Base-by-base conservation (phyloP, 768 basidiomycete genomes). In the Neoboletus magnificus region DNA sequence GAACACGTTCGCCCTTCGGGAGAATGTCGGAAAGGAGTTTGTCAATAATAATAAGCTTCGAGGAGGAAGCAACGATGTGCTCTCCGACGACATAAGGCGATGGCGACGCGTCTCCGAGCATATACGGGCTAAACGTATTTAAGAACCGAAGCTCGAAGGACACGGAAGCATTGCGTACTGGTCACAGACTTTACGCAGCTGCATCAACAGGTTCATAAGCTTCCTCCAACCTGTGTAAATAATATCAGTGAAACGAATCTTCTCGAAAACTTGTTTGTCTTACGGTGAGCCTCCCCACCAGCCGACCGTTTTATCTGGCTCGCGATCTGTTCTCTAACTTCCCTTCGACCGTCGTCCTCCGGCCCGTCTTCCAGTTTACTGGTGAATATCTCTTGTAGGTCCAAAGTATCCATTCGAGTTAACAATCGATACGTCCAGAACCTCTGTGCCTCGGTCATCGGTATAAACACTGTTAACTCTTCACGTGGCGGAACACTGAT, bases 161-260 rank as follows among this genome's bases (percentile, higher is more conserved):
- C 27, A 20, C 39, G 5, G 20, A 50, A 33, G 23, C 11, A 51
- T 12, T 4, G 64, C 81, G 32, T 59, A 83, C 80, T 89, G 87
- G 62, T 86, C 85, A 68, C 87, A 89, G 46, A 86, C 79, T 74
- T 82, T 80, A 43, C 86, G 77, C 12, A 89, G 73, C 67, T 89
- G 86, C 75, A 89, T 79, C 44, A 89, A 66, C n/a, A 89, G 73
- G 66, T 86, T 86, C 79, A 83, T 83, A 42, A 85, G 72, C 56
- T 77, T 77, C 53, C 71, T 76, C 77, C 80, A 85, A 50, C 75
- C 82, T 83, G 55, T n/a, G 41, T 2, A 25, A n/a, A 36, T 9
- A 18, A 32, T 2, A 23, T 50, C 20, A 64, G 41, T 13, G 18
- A 56, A 10, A 10, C 9, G 4, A 0, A 5, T 40, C 27, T 22